phyloP scores from a whole-genome alignment of 371 early-diverging fungal species.

The Mortierella sp. region DNA sequence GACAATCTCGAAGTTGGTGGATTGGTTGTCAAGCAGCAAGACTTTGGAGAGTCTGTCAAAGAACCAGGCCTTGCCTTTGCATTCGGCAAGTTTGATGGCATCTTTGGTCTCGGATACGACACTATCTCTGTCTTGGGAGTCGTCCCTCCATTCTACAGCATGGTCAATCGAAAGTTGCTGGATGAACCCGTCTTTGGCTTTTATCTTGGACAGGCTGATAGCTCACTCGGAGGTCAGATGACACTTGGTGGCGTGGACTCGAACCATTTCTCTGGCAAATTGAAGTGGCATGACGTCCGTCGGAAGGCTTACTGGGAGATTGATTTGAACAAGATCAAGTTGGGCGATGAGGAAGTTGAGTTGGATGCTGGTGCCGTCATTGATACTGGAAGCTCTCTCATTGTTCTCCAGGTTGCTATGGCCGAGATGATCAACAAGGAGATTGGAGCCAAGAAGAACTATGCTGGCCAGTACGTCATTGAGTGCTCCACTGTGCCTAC shows the following conservation, averaged over 20 bases:
- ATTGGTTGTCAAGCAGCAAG: slow-evolving; percentile 70
- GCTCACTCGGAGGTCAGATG: slow-evolving; percentile 84
- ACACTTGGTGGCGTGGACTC: slow-evolving; percentile 86
- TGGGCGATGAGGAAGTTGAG: slow-evolving; percentile 77
- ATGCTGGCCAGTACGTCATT: slow-evolving; percentile 88
- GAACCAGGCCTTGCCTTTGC: slow-evolving; percentile 92
- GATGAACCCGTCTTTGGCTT: slow-evolving; percentile 88
- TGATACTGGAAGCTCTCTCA: slow-evolving; percentile 86
- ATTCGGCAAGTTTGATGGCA: slow-evolving; percentile 94
- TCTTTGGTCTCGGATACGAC: slow-evolving; percentile 92
- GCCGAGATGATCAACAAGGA: slow-evolving; percentile 87
- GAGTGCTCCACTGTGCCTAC: slow-evolving; percentile 76
- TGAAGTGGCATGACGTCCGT: slow-evolving; percentile 85
- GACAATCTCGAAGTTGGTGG: slow-evolving; percentile 85
- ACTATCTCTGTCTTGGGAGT: slow-evolving; percentile 88
- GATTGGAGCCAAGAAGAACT: slow-evolving; percentile 92
- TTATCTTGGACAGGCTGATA: slow-evolving; percentile 75
- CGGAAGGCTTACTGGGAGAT: slow-evolving; percentile 98
- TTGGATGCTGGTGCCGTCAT: slow-evolving; percentile 82
- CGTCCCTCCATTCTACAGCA: slow-evolving; percentile 93
- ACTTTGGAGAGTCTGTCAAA: slow-evolving; percentile 93
- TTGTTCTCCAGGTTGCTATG: slow-evolving; percentile 78
- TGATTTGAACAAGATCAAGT: slow-evolving; percentile 74
- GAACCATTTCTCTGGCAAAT: slow-evolving; percentile 77
- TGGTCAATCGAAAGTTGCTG: slow-evolving; percentile 82